phyloP scores from a whole-genome alignment of 2,329 filamentous ascomycete genomes.

The Chrysosporium queenslandicum region DNA sequence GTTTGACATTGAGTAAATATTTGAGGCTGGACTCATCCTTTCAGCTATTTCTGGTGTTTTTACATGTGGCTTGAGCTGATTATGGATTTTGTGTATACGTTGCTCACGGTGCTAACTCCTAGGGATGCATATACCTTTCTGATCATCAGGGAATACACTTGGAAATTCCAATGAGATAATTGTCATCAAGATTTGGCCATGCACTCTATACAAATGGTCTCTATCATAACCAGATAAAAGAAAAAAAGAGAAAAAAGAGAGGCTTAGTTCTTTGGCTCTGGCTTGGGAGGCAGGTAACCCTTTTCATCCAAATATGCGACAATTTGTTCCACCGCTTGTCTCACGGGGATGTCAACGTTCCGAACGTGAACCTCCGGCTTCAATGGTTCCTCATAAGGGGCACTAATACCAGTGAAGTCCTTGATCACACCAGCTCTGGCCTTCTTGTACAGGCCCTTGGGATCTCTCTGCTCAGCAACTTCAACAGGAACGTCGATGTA shows the following conservation, averaged over 20 bases:
- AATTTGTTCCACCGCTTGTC: conserved; percentile 81
- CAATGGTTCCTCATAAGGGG: conserved; percentile 85
- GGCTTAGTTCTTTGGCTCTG: conserved; percentile 20
- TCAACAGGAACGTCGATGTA: conserved; percentile 85
- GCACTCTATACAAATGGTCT: conserved; percentile 12
- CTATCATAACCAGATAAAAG: conserved; percentile 6
- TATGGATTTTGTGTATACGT: neutral
- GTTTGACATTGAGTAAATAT: conserved; percentile 58
- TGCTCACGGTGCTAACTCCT: neutral
- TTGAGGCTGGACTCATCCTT: neutral
- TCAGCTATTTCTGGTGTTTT: neutral
- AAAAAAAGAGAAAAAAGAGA: conserved; percentile 4
- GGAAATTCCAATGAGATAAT: neutral
- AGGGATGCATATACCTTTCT: neutral
- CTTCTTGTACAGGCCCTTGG: conserved; percentile 97
- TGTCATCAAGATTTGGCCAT: conserved; percentile 4
- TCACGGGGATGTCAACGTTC: conserved; percentile 70
- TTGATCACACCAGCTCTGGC: conserved; percentile 87
- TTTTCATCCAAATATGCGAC: conserved; percentile 64
- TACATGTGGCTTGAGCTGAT: neutral
- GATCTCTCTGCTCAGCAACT: conserved; percentile 88
- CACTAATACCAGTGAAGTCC: conserved; percentile 91
- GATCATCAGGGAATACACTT: neutral
- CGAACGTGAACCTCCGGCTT: conserved; percentile 78
- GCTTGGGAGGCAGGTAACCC: conserved; percentile 46